A percentile compares a stretch with the other conserved stretches of the same genome.
These are phyloP conservation scores for Penicillium sp. DNA, from an alignment of 2,329 filamentous ascomycete genomes.

Conservation along the genomic window DNA sequence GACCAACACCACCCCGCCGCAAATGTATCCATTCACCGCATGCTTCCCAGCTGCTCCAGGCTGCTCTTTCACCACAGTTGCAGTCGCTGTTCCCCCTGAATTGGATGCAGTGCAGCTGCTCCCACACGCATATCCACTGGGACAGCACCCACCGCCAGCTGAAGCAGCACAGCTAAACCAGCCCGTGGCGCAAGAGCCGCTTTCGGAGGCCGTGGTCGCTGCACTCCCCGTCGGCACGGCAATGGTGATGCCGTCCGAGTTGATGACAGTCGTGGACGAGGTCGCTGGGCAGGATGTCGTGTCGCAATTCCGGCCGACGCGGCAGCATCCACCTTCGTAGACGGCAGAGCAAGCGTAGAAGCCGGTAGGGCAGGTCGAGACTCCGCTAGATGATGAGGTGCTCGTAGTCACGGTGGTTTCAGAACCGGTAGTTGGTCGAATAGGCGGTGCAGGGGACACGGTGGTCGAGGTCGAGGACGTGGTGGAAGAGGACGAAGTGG, in stretches of 20 bases:
- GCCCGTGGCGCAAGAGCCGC: conserved; percentile 64
- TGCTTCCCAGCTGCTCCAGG: conserved; percentile 15
- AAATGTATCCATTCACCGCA: conserved; percentile 13
- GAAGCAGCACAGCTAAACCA: conserved; percentile 70
- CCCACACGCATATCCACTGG: conserved; percentile 68
- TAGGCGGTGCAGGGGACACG: conserved; percentile 31
- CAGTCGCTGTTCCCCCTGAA: conserved; percentile 49
- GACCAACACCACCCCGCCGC: conserved; percentile 4
- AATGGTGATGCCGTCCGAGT: conserved; percentile 64
- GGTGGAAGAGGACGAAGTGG: conserved; percentile 32
- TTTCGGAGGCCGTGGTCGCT: conserved; percentile 20
- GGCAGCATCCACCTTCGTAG: conserved; percentile 80
- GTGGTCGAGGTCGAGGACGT: conserved; percentile 32
- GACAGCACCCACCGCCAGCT: conserved; percentile 79
- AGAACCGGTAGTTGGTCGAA: conserved; percentile 38
- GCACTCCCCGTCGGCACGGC: conserved; percentile 55
- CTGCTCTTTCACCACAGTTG: conserved; percentile 42
- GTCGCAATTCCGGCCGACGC: conserved; percentile 78
- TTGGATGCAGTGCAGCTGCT: conserved; percentile 26
- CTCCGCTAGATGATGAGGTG: conserved; percentile 26
- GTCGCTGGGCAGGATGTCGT: conserved; percentile 72
- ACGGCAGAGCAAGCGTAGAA: conserved; percentile 88
- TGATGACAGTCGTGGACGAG: conserved; percentile 61
- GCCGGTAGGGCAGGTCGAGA: conserved; percentile 69
- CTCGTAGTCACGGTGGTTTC: conserved; percentile 26